Base-by-base conservation (phyloP, 768 basidiomycete species). In the Russula ochroleuca region DNA sequence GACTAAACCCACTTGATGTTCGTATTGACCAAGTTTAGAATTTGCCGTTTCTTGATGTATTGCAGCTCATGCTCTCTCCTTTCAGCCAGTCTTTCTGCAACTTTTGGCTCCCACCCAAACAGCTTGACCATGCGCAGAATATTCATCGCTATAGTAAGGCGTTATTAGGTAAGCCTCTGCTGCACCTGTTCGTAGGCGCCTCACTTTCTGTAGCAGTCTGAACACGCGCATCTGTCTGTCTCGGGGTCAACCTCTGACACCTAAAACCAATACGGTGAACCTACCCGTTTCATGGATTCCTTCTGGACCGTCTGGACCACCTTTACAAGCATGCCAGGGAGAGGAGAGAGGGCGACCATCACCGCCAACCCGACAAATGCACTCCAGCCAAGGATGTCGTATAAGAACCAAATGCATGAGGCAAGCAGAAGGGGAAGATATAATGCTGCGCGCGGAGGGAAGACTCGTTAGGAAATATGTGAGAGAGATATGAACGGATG, bases 51-150 rank as follows among this genome's bases (percentile, higher is more conserved):
- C 69, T 71, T 73, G 63, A 78, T 71, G 38, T 70, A 71, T 5
- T 64, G 59, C 43, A 81, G 69, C 68, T 81, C 80, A 8, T 71
- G 70, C 43, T 77, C 77, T 55, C 80, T 73, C 67, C 77, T 78
- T 50, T 69, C 69, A 1, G 59, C 65, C 25, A 69, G n/a, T n/a
- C 59, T 61, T n/a, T 28, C 77, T 19, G 77, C 60, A 52, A 79
- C 78, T 66, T 79, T 80, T 13, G 76, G 74, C 69, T 85, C 80
- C 80, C 88, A 82, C 10, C 79, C 88, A 68, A 90, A 88, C 48
- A 89, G 74, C 72, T 83, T 83, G 72, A 81, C 71, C 76, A 82
- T 80, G 17, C 80, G 76, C 6, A 81, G 62, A 62, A 78, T 72
- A 23, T 69, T 68, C 62, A 78, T 68, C 15, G 71, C 77, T 77